Evolutionary conservation across 129 eudicot genomes (phyloP).

Genomic region (Helianthus annuus): DNA sequence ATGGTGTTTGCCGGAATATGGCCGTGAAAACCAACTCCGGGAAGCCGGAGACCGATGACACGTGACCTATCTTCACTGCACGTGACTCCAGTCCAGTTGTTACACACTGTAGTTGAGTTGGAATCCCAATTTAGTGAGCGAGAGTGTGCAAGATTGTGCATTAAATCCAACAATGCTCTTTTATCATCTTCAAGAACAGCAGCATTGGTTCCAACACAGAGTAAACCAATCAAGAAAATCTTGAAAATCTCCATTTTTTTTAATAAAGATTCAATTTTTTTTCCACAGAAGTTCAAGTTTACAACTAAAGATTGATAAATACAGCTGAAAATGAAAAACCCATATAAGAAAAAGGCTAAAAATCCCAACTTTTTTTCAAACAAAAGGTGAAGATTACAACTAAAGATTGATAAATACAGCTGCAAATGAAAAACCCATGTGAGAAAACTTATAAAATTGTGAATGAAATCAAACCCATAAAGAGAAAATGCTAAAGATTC

Average conservation of each 20-base stretch:
- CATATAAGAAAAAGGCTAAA: not conserved
- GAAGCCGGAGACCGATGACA: constrained; percentile 68
- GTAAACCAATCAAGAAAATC: constrained; percentile 48
- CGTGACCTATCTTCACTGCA: constrained; percentile 79
- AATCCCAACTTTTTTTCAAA: not conserved
- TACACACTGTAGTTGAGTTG: constrained; percentile 54
- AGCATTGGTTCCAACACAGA: constrained; percentile 37
- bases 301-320: not conserved
- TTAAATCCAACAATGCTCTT: constrained; percentile 80
- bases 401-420: not conserved
- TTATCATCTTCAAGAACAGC: constrained; percentile 64
- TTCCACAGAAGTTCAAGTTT: not conserved
- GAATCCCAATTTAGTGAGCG: constrained; percentile 68
- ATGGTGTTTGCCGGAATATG: constrained; percentile 70
- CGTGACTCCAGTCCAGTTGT: constrained; percentile 78
- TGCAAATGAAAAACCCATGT: constrained; percentile 19
- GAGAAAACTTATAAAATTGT: constrained; percentile 2
- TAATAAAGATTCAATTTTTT: constrained; percentile 8
- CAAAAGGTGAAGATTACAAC: not conserved
- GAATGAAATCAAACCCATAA: constrained; percentile 9
- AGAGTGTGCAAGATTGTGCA: constrained; percentile 56
- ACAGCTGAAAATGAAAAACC: constrained; percentile 19
- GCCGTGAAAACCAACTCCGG: constrained; percentile 86
- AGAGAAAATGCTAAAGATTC: constrained; percentile 13
- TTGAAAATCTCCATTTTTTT: constrained; percentile 46